phyloP scores from a whole-genome alignment of 2,329 filamentous ascomycete species.

The Pleoardoris graminearum region DNA sequence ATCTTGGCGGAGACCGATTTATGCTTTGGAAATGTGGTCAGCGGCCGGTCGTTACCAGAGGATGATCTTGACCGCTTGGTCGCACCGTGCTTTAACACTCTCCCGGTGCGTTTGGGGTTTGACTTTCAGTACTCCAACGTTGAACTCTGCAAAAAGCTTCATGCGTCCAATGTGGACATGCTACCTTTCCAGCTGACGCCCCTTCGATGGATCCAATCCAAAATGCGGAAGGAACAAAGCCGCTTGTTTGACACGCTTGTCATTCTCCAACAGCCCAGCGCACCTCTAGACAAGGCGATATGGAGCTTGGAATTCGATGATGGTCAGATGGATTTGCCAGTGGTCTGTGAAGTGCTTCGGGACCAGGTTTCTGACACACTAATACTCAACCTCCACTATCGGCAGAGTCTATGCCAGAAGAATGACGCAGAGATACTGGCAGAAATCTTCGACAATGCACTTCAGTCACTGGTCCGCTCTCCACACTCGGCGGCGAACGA shows the following conservation, averaged over 20 bases:
- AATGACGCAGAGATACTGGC: slow-evolving; percentile 31
- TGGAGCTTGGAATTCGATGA: slow-evolving; percentile 57
- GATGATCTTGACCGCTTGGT: slow-evolving; percentile 71
- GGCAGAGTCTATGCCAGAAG: slow-evolving; percentile 31
- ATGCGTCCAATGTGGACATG: slow-evolving; percentile 63
- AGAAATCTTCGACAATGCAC: slow-evolving; percentile 32
- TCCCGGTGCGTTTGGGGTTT: slow-evolving; percentile 69
- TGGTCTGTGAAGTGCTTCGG: slow-evolving; percentile 76
- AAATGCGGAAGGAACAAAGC: slow-evolving; percentile 50
- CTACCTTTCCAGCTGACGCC: slow-evolving; percentile 75
- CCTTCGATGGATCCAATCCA: slow-evolving; percentile 69
- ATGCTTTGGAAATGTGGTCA: slow-evolving; percentile 86
- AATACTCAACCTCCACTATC: slow-evolving; percentile 64
- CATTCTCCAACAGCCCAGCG: slow-evolving; percentile 69
- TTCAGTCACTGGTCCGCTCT: slow-evolving; percentile 29
- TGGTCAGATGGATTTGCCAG: slow-evolving; percentile 71
- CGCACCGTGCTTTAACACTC: slow-evolving; percentile 91
- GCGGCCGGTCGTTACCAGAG: slow-evolving; percentile 70
- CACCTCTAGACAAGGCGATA: slow-evolving; percentile 50
- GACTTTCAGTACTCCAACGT: slow-evolving; percentile 54
- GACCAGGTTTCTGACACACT: slow-evolving; percentile 57
- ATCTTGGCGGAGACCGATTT: slow-evolving; percentile 64
- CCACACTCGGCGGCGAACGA: slow-evolving; percentile 28
- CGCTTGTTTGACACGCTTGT: slow-evolving; percentile 79
- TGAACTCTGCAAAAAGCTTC: slow-evolving; percentile 63